Base-by-base conservation (phyloP, 2,329 filamentous ascomycete genomes). In the Alternaria triticina region DNA sequence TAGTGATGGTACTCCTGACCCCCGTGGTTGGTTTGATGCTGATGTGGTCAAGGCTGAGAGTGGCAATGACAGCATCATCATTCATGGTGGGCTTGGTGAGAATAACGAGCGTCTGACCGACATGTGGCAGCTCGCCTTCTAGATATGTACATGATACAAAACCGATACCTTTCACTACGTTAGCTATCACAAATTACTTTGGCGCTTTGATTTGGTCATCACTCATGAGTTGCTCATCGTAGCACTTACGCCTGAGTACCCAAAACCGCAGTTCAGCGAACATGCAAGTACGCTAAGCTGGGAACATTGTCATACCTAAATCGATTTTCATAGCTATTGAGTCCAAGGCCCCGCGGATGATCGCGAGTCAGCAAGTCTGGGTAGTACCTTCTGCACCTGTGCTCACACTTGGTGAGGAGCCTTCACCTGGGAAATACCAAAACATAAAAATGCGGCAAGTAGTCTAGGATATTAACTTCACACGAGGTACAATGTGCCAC, bases 11-110 rank as follows among this genome's bases (percentile, higher is more conserved):
- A 40, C 60, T 10, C 85, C 86, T 8, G 70, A 72, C 11, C 74
- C 82, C 3, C 76, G 86, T 45, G 86, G 86, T 6, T 87, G 86
- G 85, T 87, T 87, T 62, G 85, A 81, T 74, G 85, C 84, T 2
- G 84, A 85, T 72, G 79, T 83, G 5, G 57, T 81, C 3, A 75
- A 70, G 50, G 68, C 64, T 5, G 28, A 70, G 8, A 70, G 72
- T 22, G 73, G 66, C 0, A 79, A 77, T 15, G 76, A 81, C 50
- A 72, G 71, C 8, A 69, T 87, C 17, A 72, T 85, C 5, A 78
- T 87, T 3, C 82, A 84, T 25, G 85, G 85, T 4, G 86, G 86
- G 0, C 70, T 87, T n/a, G 83, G 77, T 0, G 85, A 86, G 68
- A 77, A 82, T 6, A 88, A 87, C 69, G 79, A 84, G 62, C 78